Conservation (phyloP, 106 monocot genomes). For the Dendrobium chrysotoxum region DNA sequence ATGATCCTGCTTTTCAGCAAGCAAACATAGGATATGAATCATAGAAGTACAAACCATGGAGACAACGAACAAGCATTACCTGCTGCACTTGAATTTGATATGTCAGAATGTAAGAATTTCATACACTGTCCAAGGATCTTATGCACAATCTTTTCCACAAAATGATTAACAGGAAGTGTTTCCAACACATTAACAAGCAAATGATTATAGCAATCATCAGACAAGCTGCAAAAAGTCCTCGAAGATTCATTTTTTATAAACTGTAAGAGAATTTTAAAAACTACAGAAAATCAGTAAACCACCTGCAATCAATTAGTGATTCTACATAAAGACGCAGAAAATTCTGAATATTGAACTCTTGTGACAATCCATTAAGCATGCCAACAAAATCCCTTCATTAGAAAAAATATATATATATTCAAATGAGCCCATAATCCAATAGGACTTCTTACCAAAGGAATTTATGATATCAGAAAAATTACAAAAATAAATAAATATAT, state of each 20-base stretch:
- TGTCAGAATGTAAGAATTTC: conserved; percentile 27
- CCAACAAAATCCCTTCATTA: conserved; percentile 66
- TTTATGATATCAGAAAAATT: background rate
- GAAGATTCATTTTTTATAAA: conserved; percentile 15
- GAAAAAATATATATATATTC: background rate
- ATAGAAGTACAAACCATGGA: background rate
- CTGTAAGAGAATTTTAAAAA: background rate
- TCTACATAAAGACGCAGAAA: conserved; percentile 60
- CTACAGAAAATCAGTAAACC: conserved; percentile 10
- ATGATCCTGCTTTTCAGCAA: background rate
- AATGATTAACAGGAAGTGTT: conserved; percentile 33
- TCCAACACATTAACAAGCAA: conserved; percentile 42
- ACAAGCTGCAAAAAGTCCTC: conserved; percentile 31
- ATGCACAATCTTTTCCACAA: conserved; percentile 41
- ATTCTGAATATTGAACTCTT: conserved; percentile 66
- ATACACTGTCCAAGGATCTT: conserved; percentile 51
- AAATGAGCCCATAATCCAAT: background rate
- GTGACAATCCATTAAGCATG: conserved; percentile 56
- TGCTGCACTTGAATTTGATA: conserved; percentile 27
- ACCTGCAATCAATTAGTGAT: conserved; percentile 64
- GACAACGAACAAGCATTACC: conserved; percentile 24
- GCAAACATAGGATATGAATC: background rate
- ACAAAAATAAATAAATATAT: background rate
- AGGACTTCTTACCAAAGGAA: background rate
- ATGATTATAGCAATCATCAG: conserved; percentile 40